A percentile compares a stretch with the other conserved stretches of the same genome.
These are phyloP conservation scores for Pythium dissimile DNA, from an alignment of 352 stramenopile species.

Conservation along the genomic window DNA sequence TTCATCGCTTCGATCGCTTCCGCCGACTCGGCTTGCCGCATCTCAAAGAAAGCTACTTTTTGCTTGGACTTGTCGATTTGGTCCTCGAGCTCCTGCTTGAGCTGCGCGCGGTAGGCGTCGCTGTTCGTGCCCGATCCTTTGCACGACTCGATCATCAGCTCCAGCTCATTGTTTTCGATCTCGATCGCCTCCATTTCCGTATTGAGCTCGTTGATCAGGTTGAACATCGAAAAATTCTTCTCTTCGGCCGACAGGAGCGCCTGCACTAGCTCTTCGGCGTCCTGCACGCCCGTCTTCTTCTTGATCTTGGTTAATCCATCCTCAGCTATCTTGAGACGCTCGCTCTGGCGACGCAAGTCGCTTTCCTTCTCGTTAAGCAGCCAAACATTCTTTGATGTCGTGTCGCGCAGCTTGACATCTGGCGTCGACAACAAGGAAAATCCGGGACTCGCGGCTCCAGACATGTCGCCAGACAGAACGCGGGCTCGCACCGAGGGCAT, in stretches of 20 bases:
- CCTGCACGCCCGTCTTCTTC: slow-evolving; percentile 81
- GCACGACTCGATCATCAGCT: slow-evolving; percentile 56
- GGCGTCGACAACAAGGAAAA: slow-evolving; percentile 66
- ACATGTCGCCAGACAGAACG: slow-evolving; percentile 8
- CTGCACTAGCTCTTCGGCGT: slow-evolving; percentile 81
- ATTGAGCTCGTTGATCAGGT: slow-evolving; percentile 93
- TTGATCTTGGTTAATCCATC: slow-evolving; percentile 86
- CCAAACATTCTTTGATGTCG: slow-evolving; percentile 73
- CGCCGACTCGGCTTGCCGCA: slow-evolving; percentile 53
- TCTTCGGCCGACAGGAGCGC: slow-evolving; percentile 88
- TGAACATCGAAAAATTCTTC: slow-evolving; percentile 95
- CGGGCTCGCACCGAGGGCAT: slow-evolving; percentile 14
- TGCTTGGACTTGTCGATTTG: slow-evolving; percentile 85
- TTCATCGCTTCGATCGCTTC: slow-evolving; percentile 74
- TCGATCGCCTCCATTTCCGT: slow-evolving; percentile 87
- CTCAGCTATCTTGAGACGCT: slow-evolving; percentile 67
- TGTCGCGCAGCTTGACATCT: slow-evolving; percentile 67
- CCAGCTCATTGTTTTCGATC: slow-evolving; percentile 78
- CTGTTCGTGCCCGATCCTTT: slow-evolving; percentile 55
- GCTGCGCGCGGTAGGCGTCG: slow-evolving; percentile 47
- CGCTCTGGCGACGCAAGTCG: slow-evolving; percentile 67
- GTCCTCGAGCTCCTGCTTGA: slow-evolving; percentile 74
- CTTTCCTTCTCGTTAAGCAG: slow-evolving; percentile 75
- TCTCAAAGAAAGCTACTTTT: slow-evolving; percentile 66
- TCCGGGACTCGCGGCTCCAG: slow-evolving; percentile 20